Percentiles rank a stretch among this genome's conserved stretches.
Conservation (phyloP, 345 rosid species). For the Eucalyptus cloeziana region DNA sequence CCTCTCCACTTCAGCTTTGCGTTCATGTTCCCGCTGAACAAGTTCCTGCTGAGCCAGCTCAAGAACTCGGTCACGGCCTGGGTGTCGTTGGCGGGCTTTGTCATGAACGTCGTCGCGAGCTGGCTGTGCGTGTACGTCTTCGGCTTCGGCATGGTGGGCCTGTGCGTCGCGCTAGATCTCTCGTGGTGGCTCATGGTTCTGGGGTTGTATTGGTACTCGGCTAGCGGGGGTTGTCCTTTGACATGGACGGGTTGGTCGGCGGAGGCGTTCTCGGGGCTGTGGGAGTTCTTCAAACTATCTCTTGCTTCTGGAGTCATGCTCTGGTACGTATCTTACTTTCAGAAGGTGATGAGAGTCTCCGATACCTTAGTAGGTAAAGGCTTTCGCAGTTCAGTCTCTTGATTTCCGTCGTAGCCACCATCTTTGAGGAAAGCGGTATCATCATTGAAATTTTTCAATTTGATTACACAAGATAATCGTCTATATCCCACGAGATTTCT, state of each 20-base stretch:
- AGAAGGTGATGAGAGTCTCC: too few species aligned
- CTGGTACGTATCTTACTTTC: slow-evolving; percentile 4
- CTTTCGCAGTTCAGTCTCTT: neutral
- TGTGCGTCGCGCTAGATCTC: slow-evolving; percentile 14
- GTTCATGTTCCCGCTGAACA: slow-evolving; percentile 16
- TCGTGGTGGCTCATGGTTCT: slow-evolving; percentile 24
- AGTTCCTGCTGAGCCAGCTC: slow-evolving; percentile 28
- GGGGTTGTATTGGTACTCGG: slow-evolving; percentile 1
- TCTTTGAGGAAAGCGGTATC: too few species aligned
- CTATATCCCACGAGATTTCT: neutral
- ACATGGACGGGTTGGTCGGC: slow-evolving; percentile 26
- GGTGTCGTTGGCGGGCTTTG: slow-evolving; percentile 10
- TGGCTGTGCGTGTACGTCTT: slow-evolving; percentile 11
- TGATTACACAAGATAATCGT: too few species aligned
- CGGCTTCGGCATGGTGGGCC: slow-evolving; percentile 13
- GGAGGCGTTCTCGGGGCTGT: slow-evolving; percentile 16
- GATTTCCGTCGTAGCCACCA: too few species aligned
- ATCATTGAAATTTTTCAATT: neutral
- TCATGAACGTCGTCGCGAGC: slow-evolving; percentile 1
- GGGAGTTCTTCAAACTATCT: slow-evolving; percentile 21
- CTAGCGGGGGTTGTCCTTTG: slow-evolving; percentile 8
- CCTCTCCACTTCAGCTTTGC: slow-evolving; percentile 40
- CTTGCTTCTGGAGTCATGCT: slow-evolving; percentile 35
- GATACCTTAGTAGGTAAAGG: too few species aligned
- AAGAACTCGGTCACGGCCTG: slow-evolving; percentile 19